phyloP scores from a whole-genome alignment of 768 basidiomycete species.

The Calvatia gigantea region DNA sequence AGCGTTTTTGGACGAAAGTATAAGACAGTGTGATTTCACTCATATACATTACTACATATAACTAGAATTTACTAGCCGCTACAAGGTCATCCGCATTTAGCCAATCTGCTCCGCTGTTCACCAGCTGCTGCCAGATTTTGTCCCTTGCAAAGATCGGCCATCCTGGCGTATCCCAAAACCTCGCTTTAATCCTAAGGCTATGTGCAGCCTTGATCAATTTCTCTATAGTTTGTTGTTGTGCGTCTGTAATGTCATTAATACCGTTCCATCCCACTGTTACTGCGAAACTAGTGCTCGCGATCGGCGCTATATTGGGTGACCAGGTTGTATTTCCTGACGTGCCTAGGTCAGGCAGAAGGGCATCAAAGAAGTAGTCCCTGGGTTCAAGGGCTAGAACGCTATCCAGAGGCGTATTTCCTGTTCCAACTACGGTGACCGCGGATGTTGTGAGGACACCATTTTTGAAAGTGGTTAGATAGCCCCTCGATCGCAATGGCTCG shows the following conservation, averaged over 20 bases:
- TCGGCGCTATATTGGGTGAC: slow-evolving; percentile 38
- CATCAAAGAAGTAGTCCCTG: slow-evolving; percentile 51
- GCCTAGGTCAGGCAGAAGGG: slow-evolving; percentile 38
- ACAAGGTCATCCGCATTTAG: slow-evolving; percentile 50
- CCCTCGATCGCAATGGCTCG: slow-evolving; percentile 38
- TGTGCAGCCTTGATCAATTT: slow-evolving; percentile 42
- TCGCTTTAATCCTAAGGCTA: slow-evolving; percentile 37
- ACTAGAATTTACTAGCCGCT: slow-evolving; percentile 34
- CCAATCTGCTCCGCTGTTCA: slow-evolving; percentile 45
- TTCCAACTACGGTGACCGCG: slow-evolving; percentile 43
- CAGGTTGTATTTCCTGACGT: slow-evolving; percentile 32
- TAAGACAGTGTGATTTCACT: slow-evolving; percentile 17
- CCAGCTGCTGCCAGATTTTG: slow-evolving; percentile 40
- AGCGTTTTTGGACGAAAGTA: slow-evolving; percentile 30
- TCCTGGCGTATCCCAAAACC: slow-evolving; percentile 53
- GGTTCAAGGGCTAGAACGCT: slow-evolving; percentile 40
- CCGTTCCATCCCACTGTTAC: slow-evolving; percentile 45
- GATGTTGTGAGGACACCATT: slow-evolving; percentile 35
- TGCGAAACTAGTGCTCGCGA: slow-evolving; percentile 49
- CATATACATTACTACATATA: background rate
- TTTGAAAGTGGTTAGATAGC: slow-evolving; percentile 43
- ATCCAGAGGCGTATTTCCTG: slow-evolving; percentile 49
- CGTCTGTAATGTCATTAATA: slow-evolving; percentile 36
- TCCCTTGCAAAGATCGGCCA: slow-evolving; percentile 42
- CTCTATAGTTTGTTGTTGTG: slow-evolving; percentile 34